A percentile compares a stretch with the other conserved stretches of the same genome.
phyloP scores from a whole-genome alignment of 148 eudicot genomes.

The Suaeda aralocaspica region DNA sequence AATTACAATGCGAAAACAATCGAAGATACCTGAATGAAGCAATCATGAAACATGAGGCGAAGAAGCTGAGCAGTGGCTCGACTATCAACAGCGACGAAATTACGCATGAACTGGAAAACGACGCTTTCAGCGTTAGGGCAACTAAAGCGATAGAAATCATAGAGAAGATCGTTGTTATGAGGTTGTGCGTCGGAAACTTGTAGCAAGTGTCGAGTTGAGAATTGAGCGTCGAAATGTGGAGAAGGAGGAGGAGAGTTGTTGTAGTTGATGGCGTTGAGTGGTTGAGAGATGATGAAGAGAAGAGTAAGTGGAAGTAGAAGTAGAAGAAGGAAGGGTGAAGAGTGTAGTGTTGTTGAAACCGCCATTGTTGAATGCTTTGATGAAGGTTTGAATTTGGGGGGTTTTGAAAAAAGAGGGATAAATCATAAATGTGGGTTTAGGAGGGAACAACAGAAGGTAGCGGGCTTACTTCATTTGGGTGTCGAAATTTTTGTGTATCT shows the following conservation, averaged over 20 bases:
- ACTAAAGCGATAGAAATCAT: slow-evolving; percentile 28
- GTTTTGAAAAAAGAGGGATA: background rate
- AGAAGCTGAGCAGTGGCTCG: slow-evolving; percentile 27
- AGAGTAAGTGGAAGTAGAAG: slow-evolving; percentile 3
- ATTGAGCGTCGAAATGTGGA: background rate
- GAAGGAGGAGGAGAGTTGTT: background rate
- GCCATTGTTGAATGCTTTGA: slow-evolving; percentile 22
- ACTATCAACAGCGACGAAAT: slow-evolving; percentile 9
- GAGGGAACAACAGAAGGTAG: no score
- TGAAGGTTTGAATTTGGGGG: background rate
- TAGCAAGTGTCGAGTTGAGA: slow-evolving; percentile 5
- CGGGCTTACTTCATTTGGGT: no score
- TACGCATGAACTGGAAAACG: slow-evolving; percentile 17
- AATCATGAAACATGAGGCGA: slow-evolving; percentile 37
- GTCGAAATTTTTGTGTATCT: no score
- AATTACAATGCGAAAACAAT: background rate
- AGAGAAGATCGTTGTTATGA: slow-evolving; percentile 2
- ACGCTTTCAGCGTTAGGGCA: slow-evolving; percentile 28
- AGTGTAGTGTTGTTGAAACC: background rate
- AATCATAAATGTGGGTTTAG: no score
- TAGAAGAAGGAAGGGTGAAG: background rate
- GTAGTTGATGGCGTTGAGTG: background rate
- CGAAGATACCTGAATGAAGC: slow-evolving; percentile 30
- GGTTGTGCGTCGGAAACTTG: slow-evolving; percentile 5
- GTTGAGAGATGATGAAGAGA: background rate